Evolutionary conservation across 83 land plant genomes (phyloP).

Genomic region (Picea engelmannii): DNA sequence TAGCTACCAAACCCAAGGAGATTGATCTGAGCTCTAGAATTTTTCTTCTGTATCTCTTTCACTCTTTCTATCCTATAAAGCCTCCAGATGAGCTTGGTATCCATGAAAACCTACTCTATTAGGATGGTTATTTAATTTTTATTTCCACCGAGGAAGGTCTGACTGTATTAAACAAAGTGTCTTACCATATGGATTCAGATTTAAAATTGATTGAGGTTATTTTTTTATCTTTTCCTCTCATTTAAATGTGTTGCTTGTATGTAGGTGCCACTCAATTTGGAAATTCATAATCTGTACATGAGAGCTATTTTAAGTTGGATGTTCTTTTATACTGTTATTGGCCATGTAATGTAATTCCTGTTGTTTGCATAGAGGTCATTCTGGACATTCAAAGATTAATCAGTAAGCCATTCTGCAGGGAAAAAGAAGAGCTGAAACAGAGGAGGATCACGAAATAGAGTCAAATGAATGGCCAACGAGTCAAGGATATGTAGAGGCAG

Average conservation of each 20-base stretch:
- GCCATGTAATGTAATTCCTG: not conserved
- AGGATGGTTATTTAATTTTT: not conserved
- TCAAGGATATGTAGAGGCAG: conserved; percentile 39
- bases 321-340: not conserved
- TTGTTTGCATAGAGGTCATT: not conserved
- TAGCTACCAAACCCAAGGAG: not conserved
- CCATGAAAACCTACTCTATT: not conserved
- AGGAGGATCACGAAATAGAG: conserved; percentile 47
- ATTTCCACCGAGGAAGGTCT: not conserved
- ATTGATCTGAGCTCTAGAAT: not conserved
- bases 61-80: too few species aligned
- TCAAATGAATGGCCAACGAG: conserved; percentile 48
- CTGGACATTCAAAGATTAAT: not conserved
- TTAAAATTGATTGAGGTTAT: not conserved
- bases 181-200: not conserved
- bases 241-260: not conserved
- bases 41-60: not conserved
- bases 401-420: conserved; percentile 25
- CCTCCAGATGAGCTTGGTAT: not conserved
- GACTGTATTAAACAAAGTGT: too few species aligned
- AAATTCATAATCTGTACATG: not conserved
- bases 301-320: not conserved
- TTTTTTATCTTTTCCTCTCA: not conserved
- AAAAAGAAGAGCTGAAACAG: conserved; percentile 38
- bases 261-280: not conserved